Base-by-base conservation (phyloP, 2,329 filamentous ascomycete genomes). In the Thelonectria rubi region DNA sequence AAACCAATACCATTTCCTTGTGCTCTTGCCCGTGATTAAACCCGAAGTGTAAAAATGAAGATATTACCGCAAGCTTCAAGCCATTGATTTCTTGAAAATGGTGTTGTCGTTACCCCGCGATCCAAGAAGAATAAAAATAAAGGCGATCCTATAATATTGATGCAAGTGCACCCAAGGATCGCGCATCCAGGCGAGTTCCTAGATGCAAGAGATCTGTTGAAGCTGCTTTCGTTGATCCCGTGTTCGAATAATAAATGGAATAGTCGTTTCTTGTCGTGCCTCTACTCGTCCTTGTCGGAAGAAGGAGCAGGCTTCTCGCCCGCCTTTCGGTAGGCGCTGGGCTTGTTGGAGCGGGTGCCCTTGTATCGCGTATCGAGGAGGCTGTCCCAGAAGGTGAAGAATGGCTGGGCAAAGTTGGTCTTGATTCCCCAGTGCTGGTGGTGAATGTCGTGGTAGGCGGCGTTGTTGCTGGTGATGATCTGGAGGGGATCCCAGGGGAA, bases 351-450 rank as follows among this genome's bases (percentile, higher is more conserved):
- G 15, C 81, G 81, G 60, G 83, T 88, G 51, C 92, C 92, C 62
- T 85, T 87, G 89, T 93, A 97, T 77, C 88, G 91, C 21, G 95
- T 99, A 53, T 89, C 88, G 20, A 97, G 82, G 26, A 93, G 74
- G 48, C 86, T 84, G 76, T 99, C 95, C 93, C 95, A 98, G 79
- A 97, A 93, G 49, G 91, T 97, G 80, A 98, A 97, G 80, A 94
- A 96, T 3, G 92, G 92, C 78, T 96, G 92, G 5, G 89, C 91
- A 77, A 93, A 96, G 79, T 96, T 96, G 66, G 90, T 91, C 85
- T 98, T 99, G 84, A 99, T 97, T 59, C 95, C 95, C 94, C 94
- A 98, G 78, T 92, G 96, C 79, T 99, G 95, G 80, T 99, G 95
- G 79, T 99, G 95, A 61, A 99, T 94, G 74, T 99, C 95, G 75